These are phyloP conservation scores for Musa schizocarpa DNA, from an alignment of 176 grass and related monocot species.

Conservation along the genomic window DNA sequence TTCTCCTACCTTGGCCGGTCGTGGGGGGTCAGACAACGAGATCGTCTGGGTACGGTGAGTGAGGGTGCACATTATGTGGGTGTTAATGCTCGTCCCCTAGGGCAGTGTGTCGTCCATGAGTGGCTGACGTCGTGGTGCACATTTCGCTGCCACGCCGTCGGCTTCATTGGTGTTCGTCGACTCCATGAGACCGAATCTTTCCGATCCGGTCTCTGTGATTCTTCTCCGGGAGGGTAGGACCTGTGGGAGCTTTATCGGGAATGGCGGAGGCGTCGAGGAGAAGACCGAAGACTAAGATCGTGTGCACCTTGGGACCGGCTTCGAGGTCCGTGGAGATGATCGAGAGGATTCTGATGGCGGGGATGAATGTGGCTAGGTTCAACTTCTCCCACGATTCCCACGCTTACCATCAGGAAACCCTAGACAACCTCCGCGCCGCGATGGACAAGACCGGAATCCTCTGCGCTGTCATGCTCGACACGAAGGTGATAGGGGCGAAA, in stretches of 20 bases:
- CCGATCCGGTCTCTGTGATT: not conserved
- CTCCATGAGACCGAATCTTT: not conserved
- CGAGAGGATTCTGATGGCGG: slow-evolving; percentile 54
- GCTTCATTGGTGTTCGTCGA: not conserved
- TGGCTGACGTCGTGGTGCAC: too few species aligned
- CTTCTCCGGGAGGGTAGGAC: not conserved
- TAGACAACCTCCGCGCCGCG: slow-evolving; percentile 67
- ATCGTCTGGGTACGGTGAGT: too few species aligned
- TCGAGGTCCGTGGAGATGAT: slow-evolving; percentile 90
- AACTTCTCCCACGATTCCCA: slow-evolving; percentile 93
- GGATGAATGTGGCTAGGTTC: slow-evolving; percentile 85
- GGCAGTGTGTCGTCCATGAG: too few species aligned
- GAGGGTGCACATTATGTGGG: too few species aligned
- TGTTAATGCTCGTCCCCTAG: too few species aligned
- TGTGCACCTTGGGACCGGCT: slow-evolving; percentile 70
- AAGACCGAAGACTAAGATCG: slow-evolving; percentile 80
- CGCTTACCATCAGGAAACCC: slow-evolving; percentile 81
- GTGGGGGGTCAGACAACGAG: too few species aligned
- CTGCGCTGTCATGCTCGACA: slow-evolving; percentile 92
- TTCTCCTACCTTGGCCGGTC: too few species aligned
- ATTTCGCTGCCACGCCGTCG: not conserved
- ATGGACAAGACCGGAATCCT: slow-evolving; percentile 66
- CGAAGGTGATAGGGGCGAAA: too few species aligned
- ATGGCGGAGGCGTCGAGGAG: not conserved
- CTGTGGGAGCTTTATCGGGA: not conserved